Percentiles rank a stretch among this genome's conserved stretches.
phyloP scores from a whole-genome alignment of 2,329 filamentous ascomycete species.

The Penicillium sp. region DNA sequence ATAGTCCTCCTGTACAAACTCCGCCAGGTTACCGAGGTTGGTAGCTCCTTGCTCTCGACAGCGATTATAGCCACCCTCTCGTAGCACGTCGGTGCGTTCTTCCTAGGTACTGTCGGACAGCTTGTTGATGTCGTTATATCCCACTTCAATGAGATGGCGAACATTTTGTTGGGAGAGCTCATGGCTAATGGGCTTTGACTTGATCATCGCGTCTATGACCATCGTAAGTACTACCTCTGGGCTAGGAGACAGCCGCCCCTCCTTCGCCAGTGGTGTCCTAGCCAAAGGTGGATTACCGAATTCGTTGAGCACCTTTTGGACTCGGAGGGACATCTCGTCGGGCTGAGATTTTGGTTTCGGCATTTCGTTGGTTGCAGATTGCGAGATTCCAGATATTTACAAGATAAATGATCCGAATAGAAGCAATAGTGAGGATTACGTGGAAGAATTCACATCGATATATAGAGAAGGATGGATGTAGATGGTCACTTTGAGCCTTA shows the following conservation, averaged over 20 bases:
- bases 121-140: constrained; percentile 41
- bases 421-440: not conserved
- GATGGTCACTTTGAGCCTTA: not conserved
- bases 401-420: not conserved
- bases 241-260: constrained; percentile 20
- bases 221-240: constrained; percentile 42
- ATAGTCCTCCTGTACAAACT: constrained; percentile 37
- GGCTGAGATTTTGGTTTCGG: not conserved
- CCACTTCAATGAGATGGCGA: constrained; percentile 31
- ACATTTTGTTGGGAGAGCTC: constrained; percentile 34
- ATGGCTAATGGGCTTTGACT: constrained; percentile 42
- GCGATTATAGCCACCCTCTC: constrained; percentile 43
- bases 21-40: constrained; percentile 38
- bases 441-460: not conserved
- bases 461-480: not conserved
- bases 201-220: constrained; percentile 40
- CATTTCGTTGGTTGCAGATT: not conserved
- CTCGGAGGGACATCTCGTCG: constrained; percentile 13
- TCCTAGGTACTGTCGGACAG: constrained; percentile 41
- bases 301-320: constrained; percentile 30
- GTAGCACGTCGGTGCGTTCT: constrained; percentile 39
- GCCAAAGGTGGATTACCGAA: constrained; percentile 34
- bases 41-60: constrained; percentile 45
- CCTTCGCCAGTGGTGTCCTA: constrained; percentile 25
- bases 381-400: not conserved